Evolutionary conservation across 768 basidiomycete species (phyloP).

Genomic region (Pisolithus tinctorius): DNA sequence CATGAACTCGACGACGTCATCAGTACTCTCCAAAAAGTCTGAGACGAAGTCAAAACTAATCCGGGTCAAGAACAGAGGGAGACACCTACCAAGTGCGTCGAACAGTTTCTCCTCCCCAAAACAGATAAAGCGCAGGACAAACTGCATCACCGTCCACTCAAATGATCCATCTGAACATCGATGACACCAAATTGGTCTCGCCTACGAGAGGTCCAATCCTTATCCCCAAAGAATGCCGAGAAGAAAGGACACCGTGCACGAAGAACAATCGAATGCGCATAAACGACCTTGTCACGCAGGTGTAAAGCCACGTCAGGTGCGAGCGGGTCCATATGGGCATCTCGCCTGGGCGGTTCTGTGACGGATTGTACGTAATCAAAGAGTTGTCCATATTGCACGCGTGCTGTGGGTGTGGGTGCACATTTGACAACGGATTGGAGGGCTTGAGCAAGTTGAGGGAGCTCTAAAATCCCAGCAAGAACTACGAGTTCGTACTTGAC

Average conservation of each 20-base stretch:
- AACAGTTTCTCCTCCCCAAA: constrained; percentile 72
- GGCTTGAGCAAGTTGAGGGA: constrained; percentile 47
- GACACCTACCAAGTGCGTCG: constrained; percentile 52
- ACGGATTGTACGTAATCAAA: constrained; percentile 29
- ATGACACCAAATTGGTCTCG: constrained; percentile 49
- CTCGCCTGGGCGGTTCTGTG: not conserved
- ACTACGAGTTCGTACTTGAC: constrained; percentile 59
- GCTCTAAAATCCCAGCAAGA: constrained; percentile 51
- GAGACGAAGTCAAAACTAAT: constrained; percentile 4
- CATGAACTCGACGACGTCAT: constrained; percentile 79
- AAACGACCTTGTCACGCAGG: constrained; percentile 60
- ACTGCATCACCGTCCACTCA: constrained; percentile 65
- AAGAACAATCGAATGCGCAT: constrained; percentile 68
- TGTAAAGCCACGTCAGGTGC: constrained; percentile 65
- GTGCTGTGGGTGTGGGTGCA: constrained; percentile 40
- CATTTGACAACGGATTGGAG: constrained; percentile 60
- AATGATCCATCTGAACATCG: constrained; percentile 68
- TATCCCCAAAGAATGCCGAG: constrained; percentile 72
- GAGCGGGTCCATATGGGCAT: constrained; percentile 23
- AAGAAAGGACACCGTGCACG: constrained; percentile 83
- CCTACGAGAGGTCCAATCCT: constrained; percentile 70
- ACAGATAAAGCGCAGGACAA: constrained; percentile 72
- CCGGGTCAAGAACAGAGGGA: not conserved
- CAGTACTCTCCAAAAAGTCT: constrained; percentile 60
- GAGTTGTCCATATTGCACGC: constrained; percentile 42